phyloP scores from a whole-genome alignment of 495 filamentous ascomycete species.

The Amorphotheca resinae region DNA sequence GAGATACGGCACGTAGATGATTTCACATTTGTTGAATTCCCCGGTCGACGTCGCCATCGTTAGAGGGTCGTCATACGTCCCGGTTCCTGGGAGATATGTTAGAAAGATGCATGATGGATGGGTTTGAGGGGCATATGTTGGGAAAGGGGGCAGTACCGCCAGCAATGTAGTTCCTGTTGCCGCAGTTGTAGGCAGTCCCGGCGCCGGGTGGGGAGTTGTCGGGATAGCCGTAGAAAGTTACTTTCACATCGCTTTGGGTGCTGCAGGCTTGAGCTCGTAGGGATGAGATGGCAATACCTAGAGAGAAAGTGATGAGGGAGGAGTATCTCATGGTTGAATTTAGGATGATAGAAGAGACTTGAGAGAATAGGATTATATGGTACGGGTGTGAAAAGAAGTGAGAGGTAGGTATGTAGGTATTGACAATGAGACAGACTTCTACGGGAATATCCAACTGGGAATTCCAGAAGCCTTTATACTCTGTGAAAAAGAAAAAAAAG shows the following conservation, averaged over 20 bases:
- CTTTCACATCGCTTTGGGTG: slow-evolving; percentile 19
- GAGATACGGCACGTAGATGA: slow-evolving; percentile 25
- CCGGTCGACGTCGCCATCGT: slow-evolving; percentile 32
- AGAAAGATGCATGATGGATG: not conserved
- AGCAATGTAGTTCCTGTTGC: not conserved
- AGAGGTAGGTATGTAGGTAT: no score
- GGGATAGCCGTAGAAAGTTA: slow-evolving; percentile 28
- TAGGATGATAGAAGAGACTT: no score
- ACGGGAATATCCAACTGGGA: no score
- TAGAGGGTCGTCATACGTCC: slow-evolving; percentile 32
- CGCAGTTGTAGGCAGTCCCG: slow-evolving; percentile 23
- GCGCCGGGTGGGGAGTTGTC: slow-evolving; percentile 33
- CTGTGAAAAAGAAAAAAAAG: no score
- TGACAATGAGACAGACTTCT: no score
- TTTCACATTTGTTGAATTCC: slow-evolving; percentile 31
- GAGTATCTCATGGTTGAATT: no score
- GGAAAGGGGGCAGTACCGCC: not conserved
- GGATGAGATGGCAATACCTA: not conserved
- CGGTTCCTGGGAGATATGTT: slow-evolving; percentile 26
- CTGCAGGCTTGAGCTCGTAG: slow-evolving; percentile 18
- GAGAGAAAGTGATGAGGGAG: not conserved
- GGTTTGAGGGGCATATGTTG: not conserved
- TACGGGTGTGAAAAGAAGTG: no score
- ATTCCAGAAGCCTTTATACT: no score
- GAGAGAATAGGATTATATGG: no score